Conservation (phyloP, 2,329 filamentous ascomycete species). For the Cadophora gregata region DNA sequence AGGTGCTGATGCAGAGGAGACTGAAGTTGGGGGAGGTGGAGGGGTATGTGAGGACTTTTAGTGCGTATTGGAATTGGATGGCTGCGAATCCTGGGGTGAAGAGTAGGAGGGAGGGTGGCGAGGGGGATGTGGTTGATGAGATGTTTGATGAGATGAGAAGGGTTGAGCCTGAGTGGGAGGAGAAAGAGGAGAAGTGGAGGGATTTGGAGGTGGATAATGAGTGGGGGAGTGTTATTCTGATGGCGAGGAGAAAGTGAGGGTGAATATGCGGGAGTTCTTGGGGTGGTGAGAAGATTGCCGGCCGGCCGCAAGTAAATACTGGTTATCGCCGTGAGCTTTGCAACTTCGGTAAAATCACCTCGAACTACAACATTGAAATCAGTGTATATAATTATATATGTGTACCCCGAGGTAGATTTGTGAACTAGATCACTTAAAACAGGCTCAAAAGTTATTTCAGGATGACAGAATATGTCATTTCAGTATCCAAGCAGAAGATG, state of each 20-base stretch:
- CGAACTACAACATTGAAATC: too few species aligned
- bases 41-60: slow-evolving; percentile 67
- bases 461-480: too few species aligned
- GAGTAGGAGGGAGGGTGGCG: slow-evolving; percentile 58
- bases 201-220: slow-evolving; percentile 61
- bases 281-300: not conserved
- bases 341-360: too few species aligned
- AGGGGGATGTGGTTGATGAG: slow-evolving; percentile 66
- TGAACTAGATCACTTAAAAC: too few species aligned
- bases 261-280: not conserved
- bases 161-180: slow-evolving; percentile 58
- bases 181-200: slow-evolving; percentile 54
- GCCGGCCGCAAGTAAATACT: too few species aligned
- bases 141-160: slow-evolving; percentile 64
- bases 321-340: too few species aligned
- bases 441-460: too few species aligned
- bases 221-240: slow-evolving; percentile 65
- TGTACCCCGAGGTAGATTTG: too few species aligned
- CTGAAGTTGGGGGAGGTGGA: slow-evolving; percentile 64
- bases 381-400: too few species aligned
- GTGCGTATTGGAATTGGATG: slow-evolving; percentile 63
- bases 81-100: slow-evolving; percentile 58
- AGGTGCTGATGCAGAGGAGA: slow-evolving; percentile 57
- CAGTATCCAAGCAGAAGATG: too few species aligned
- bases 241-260: slow-evolving; percentile 54